Conservation (phyloP, 805 yeast genomes). For the Spathaspora gorwiae region DNA sequence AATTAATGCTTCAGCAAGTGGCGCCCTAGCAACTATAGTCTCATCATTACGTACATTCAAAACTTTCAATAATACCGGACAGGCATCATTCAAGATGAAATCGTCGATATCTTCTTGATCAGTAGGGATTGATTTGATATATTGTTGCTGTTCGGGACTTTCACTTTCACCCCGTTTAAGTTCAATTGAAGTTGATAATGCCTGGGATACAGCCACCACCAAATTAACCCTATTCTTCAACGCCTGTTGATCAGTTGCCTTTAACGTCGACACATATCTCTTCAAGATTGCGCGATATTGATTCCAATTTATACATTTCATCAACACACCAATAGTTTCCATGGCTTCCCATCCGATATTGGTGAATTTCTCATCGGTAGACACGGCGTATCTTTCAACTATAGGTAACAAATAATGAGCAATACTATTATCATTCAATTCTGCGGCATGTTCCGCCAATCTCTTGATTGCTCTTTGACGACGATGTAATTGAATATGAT, state of each 20-base stretch:
- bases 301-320: constrained; percentile 62
- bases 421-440: constrained; percentile 53
- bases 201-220: constrained; percentile 51
- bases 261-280: constrained; percentile 55
- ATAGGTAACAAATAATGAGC: constrained; percentile 82
- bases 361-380: constrained; percentile 52
- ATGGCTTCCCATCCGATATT: constrained; percentile 65
- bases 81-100: constrained; percentile 51
- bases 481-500: constrained; percentile 80
- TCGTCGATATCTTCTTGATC: constrained; percentile 21
- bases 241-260: constrained; percentile 29
- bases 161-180: constrained; percentile 7
- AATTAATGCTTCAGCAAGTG: constrained; percentile 76
- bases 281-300: constrained; percentile 74
- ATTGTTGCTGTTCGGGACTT: constrained; percentile 10
- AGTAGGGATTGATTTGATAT: constrained; percentile 21
- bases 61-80: constrained; percentile 57
- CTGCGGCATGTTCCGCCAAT: constrained; percentile 44
- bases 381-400: constrained; percentile 71
- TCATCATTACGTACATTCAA: constrained; percentile 69
- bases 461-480: constrained; percentile 79
- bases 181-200: constrained; percentile 38
- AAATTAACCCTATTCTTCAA: constrained; percentile 57
- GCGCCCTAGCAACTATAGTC: constrained; percentile 70
- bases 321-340: constrained; percentile 54